A percentile compares a stretch with the other conserved stretches of the same genome.
Evolutionary conservation across 2,329 filamentous ascomycete genomes (phyloP).

Genomic region (Microdochium paspali): DNA sequence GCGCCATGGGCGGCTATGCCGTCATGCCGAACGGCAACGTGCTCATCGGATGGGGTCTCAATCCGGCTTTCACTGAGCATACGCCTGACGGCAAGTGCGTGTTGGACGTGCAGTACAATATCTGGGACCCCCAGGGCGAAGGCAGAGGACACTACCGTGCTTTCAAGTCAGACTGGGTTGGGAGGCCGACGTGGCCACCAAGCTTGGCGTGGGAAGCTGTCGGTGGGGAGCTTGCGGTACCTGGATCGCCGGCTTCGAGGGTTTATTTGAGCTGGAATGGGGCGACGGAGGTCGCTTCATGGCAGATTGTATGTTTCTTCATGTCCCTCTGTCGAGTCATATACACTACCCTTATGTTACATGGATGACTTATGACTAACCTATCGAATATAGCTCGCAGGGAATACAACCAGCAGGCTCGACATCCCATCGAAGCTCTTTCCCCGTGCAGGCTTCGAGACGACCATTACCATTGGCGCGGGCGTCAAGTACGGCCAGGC

Average conservation of each 20-base stretch:
- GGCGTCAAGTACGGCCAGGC: neutral
- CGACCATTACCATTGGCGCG: neutral
- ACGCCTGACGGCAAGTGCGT: constrained; percentile 18
- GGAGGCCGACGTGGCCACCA: constrained; percentile 8
- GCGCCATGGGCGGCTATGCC: constrained; percentile 7
- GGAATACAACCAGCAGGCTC: neutral
- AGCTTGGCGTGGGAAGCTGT: constrained; percentile 3
- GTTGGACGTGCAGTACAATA: constrained; percentile 20
- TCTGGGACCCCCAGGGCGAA: constrained; percentile 14
- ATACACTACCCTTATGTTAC: no score
- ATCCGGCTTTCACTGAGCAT: constrained; percentile 23
- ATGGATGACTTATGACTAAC: no score
- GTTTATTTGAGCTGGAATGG: constrained; percentile 9
- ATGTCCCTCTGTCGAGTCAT: no score
- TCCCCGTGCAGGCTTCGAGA: neutral
- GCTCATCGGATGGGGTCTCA: constrained; percentile 23
- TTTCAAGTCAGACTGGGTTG: constrained; percentile 21
- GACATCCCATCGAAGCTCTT: neutral
- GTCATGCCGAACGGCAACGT: constrained; percentile 7
- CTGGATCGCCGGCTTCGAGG: constrained; percentile 2
- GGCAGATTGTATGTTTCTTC: constrained; percentile 6
- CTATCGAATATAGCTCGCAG: neutral
- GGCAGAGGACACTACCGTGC: constrained; percentile 18
- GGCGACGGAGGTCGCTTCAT: constrained; percentile 8
- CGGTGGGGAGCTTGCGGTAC: neutral